Evolutionary conservation across 73 alveolate species (phyloP).

Genomic region (Tetrahymena elliotti): DNA sequence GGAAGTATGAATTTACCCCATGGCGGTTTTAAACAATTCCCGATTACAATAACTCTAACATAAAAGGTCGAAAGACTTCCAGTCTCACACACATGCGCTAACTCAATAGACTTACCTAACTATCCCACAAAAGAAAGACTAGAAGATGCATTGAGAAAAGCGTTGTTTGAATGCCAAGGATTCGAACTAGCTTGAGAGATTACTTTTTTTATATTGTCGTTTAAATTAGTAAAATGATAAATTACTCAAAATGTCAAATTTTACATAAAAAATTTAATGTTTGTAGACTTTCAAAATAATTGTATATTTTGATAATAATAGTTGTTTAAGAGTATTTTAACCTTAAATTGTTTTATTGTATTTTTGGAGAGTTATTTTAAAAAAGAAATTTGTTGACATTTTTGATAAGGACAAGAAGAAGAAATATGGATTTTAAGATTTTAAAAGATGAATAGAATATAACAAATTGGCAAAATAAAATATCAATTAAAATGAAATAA

Average conservation of each 20-base stretch:
- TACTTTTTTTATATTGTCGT: not conserved
- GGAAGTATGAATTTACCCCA: slow-evolving; percentile 1
- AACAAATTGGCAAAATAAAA: too few relatives aligned
- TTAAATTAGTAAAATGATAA: too few relatives aligned
- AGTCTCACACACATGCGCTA: not conserved
- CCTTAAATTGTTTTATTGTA: too few relatives aligned
- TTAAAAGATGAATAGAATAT: too few relatives aligned
- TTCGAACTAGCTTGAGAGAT: not conserved
- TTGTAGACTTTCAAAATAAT: too few relatives aligned
- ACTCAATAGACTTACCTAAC: not conserved
- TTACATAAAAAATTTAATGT: not conserved
- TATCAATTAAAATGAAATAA: too few relatives aligned
- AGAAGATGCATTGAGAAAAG: not conserved
- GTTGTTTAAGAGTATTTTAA: too few relatives aligned
- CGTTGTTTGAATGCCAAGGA: not conserved
- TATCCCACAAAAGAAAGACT: not conserved
- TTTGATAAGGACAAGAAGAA: too few relatives aligned
- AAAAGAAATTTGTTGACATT: too few relatives aligned
- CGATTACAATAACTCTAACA: not conserved
- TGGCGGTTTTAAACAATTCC: not conserved
- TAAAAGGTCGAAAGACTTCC: not conserved
- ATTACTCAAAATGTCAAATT: not conserved
- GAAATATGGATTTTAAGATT: too few relatives aligned
- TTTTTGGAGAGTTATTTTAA: too few relatives aligned
- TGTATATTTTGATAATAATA: too few relatives aligned